Conservation (phyloP, 805 yeast genomes). For the Teunomyces barrocoloradensis region DNA sequence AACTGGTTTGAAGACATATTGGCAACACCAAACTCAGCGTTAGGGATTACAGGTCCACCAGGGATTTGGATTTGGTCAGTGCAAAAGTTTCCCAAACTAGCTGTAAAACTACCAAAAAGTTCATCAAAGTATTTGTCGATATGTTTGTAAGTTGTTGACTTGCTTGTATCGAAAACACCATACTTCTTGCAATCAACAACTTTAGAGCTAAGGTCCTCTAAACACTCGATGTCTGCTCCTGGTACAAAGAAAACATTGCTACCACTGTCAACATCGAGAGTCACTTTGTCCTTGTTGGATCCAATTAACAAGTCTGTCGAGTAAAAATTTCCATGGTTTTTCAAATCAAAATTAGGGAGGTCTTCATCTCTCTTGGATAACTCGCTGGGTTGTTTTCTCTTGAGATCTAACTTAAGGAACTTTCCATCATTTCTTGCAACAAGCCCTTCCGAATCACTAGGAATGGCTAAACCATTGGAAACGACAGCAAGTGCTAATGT, state of each 20-base stretch:
- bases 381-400: too few relatives aligned
- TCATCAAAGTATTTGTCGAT: slow-evolving; percentile 5
- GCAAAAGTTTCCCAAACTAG: slow-evolving; percentile 6
- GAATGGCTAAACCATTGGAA: background rate
- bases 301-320: slow-evolving; percentile 10
- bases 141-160: slow-evolving; percentile 9
- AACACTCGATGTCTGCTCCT: background rate
- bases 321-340: slow-evolving; percentile 6
- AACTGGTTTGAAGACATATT: background rate
- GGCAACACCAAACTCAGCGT: slow-evolving; percentile 9
- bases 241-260: slow-evolving; percentile 11
- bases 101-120: slow-evolving; percentile 5
- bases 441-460: background rate
- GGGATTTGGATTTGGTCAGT: slow-evolving; percentile 7
- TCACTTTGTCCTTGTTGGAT: slow-evolving; percentile 7
- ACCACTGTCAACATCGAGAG: slow-evolving; percentile 14
- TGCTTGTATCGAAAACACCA: slow-evolving; percentile 9
- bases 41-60: slow-evolving; percentile 2
- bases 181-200: background rate
- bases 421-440: background rate
- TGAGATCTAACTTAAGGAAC: background rate
- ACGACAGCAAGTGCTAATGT: background rate
- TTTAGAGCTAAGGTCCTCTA: background rate
- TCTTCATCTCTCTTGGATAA: background rate
- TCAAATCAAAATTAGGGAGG: background rate